Conservation (phyloP, 2,329 filamentous ascomycete species). For the Aspergillus tamarii region DNA sequence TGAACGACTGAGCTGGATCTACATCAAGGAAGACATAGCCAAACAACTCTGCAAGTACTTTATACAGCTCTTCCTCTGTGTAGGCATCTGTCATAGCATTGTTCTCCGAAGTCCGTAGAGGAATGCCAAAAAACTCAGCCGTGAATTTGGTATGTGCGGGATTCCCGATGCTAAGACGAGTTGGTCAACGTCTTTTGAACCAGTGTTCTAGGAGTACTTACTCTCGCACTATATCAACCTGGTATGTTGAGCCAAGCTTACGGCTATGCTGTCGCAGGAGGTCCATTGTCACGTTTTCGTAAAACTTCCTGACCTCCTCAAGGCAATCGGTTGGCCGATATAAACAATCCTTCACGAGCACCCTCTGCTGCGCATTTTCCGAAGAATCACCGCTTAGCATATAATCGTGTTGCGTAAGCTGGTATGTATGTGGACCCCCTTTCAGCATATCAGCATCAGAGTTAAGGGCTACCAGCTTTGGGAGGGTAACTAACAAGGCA, state of each 20-base stretch:
- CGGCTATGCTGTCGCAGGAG: constrained; percentile 3
- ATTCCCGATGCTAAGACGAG: constrained; percentile 4
- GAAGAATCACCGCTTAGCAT: constrained; percentile 8
- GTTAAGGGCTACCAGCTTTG: neutral
- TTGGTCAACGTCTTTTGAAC: neutral
- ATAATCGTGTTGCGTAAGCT: constrained; percentile 8
- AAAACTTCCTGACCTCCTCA: constrained; percentile 6
- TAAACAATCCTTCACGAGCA: constrained; percentile 5
- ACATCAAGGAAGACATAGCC: constrained; percentile 18
- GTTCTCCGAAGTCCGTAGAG: neutral
- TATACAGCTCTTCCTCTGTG: constrained; percentile 3
- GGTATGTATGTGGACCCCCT: constrained; percentile 12
- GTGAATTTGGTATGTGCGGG: constrained; percentile 9
- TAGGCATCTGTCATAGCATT: neutral
- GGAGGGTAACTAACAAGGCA: constrained; percentile 6
- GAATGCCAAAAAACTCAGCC: constrained; percentile 9
- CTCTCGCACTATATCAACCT: constrained; percentile 11
- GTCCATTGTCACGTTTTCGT: constrained; percentile 2
- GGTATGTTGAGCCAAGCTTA: constrained; percentile 1
- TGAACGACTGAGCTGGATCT: constrained; percentile 10
- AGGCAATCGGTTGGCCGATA: constrained; percentile 5
- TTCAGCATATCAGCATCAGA: neutral
- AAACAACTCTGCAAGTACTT: constrained; percentile 9
- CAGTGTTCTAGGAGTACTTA: neutral
- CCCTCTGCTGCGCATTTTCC: constrained; percentile 2